phyloP scores from a whole-genome alignment of 2,329 filamentous ascomycete genomes.

The Myriangium duriaei region DNA sequence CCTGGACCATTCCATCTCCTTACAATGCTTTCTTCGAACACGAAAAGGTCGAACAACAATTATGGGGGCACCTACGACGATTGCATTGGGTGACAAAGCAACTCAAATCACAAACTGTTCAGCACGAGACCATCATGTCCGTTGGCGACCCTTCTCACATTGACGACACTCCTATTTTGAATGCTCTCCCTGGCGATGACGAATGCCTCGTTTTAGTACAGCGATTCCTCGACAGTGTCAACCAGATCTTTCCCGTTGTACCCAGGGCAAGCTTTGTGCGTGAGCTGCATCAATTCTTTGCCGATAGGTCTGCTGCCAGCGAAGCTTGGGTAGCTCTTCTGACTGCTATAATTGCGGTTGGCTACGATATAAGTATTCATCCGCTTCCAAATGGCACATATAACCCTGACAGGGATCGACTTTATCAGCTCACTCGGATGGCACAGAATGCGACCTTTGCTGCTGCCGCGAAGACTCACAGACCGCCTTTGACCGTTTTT shows the following conservation, averaged over 20 bases:
- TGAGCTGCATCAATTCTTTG: conserved; percentile 1
- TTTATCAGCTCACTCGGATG: neutral
- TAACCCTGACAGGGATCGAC: neutral
- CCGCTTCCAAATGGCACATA: conserved; percentile 2
- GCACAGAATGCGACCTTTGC: conserved; percentile 1
- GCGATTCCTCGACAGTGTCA: conserved; percentile 4
- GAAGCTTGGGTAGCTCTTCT: conserved; percentile 3
- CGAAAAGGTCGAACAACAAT: neutral
- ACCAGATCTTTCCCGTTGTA: conserved; percentile 1
- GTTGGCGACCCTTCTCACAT: neutral
- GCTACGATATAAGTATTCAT: neutral
- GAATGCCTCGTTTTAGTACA: conserved; percentile 2
- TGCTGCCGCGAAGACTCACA: neutral
- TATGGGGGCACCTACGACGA: neutral
- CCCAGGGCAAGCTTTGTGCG: neutral
- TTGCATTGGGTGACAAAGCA: neutral
- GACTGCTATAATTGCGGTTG: neutral
- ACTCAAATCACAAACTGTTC: neutral
- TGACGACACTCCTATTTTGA: neutral
- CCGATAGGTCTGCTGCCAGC: neutral
- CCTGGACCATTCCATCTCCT: conserved; percentile 2
- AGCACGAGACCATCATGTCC: neutral
- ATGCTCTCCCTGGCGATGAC: neutral
- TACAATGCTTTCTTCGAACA: conserved; percentile 1
- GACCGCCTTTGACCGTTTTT: conserved; percentile 1